Base-by-base conservation (phyloP, 345 rosid genomes). In the Salix brachista region DNA sequence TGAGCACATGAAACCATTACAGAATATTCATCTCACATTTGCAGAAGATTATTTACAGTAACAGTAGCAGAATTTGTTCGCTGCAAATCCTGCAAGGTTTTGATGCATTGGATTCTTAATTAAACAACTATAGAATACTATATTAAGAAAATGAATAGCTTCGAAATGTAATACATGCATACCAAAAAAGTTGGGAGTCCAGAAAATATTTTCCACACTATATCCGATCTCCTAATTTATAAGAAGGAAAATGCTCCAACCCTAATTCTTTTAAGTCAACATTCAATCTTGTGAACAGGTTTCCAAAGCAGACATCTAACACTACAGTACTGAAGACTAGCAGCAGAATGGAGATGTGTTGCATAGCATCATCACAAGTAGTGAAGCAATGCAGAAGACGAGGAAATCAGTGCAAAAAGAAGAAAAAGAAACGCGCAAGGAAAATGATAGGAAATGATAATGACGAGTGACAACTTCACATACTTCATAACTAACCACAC, bases 21-120 rank as follows among this genome's bases (percentile, higher is more conserved):
- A 78, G 19, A 50, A 36, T 37, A 13, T 19, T 58, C 78, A 75
- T 77, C 69, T 89, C 86, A 93, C 90, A 89, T 93, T 84, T 96
- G 99, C 77, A 96, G 99, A 83, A 93, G 99, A 83, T 96, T 96
- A 88, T 96, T 93, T 87, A 96, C 97, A 75, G 97, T 93, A 39
- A 91, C 90, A 71, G 92, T 81, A 42, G 84, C 98, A 39, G 99
- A 96, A 84, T 96, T 91, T 74, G 99, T 93, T 79, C 91, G 87
- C 91, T 91, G 99, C 88, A 96, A 81, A 80, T 96, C 99, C 99
- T 96, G 95, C 93, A 87, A 77, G 75, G 41, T 71, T 70, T 52
- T 41, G 44, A 60, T 54, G 69, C 69, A 65, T 60, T 26, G 50
- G 36, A 16, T 67, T 48, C 52, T 52, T 34, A 72, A 54, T 41